A percentile compares a stretch with the other conserved stretches of the same genome.
phyloP scores from a whole-genome alignment of 805 yeast species.

The Monosporozyma aerobia region DNA sequence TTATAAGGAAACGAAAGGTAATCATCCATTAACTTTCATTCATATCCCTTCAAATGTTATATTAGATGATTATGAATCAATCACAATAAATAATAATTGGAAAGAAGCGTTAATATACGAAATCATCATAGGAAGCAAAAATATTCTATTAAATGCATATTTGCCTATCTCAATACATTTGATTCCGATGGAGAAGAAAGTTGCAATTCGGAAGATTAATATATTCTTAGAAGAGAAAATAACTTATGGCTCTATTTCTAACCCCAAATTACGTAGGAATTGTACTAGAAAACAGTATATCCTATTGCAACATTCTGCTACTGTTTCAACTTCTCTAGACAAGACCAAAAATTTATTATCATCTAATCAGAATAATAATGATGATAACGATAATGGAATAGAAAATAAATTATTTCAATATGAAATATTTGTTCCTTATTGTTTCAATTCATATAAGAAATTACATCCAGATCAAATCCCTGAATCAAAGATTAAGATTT shows the following conservation, averaged over 20 bases:
- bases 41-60: slow-evolving; percentile 69
- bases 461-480: slow-evolving; percentile 79
- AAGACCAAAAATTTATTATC: slow-evolving; percentile 28
- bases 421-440: slow-evolving; percentile 69
- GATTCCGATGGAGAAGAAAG: slow-evolving; percentile 68
- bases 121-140: slow-evolving; percentile 79
- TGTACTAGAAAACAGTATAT: slow-evolving; percentile 78
- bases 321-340: not conserved
- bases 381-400: slow-evolving; percentile 25
- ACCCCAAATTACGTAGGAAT: slow-evolving; percentile 77
- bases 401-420: slow-evolving; percentile 73
- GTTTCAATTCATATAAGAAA: slow-evolving; percentile 43
- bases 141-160: slow-evolving; percentile 69
- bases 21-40: slow-evolving; percentile 48
- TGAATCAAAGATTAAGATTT: slow-evolving; percentile 65
- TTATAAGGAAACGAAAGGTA: not conserved
- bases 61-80: slow-evolving; percentile 84
- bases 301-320: slow-evolving; percentile 53
- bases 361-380: slow-evolving; percentile 27
- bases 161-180: slow-evolving; percentile 77
- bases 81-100: slow-evolving; percentile 83
- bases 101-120: slow-evolving; percentile 84
- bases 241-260: slow-evolving; percentile 66
- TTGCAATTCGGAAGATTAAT: slow-evolving; percentile 74
- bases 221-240: slow-evolving; percentile 77